These are phyloP conservation scores for Globisporangium cystogenes DNA, from an alignment of 352 stramenopile species.

Conservation along the genomic window DNA sequence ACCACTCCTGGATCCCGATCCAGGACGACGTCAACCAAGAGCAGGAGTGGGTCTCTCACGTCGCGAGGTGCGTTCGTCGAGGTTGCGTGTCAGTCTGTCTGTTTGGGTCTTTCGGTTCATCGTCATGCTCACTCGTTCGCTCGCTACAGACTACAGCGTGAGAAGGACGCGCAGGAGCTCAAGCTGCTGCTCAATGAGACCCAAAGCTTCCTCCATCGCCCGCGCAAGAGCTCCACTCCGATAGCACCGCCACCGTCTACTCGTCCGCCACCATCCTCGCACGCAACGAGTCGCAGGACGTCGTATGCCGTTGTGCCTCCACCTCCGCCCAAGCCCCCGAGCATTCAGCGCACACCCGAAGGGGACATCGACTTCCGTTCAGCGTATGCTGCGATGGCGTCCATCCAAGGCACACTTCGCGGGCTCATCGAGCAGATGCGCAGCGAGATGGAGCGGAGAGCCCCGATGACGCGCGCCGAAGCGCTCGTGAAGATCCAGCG, in stretches of 20 bases:
- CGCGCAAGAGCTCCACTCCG: background rate
- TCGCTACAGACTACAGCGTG: conserved; percentile 41
- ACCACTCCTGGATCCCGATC: conserved; percentile 43
- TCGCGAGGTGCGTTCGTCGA: conserved; percentile 28
- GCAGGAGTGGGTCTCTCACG: conserved; percentile 54
- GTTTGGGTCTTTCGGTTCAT: background rate
- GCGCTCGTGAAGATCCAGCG: conserved; percentile 61
- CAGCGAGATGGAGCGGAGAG: conserved; percentile 35
- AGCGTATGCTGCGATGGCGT: conserved; percentile 25
- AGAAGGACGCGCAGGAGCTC: conserved; percentile 61
- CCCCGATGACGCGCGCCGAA: conserved; percentile 41
- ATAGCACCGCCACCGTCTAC: background rate
- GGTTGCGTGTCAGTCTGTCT: background rate
- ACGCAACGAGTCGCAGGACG: background rate
- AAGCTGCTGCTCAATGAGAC: conserved; percentile 47
- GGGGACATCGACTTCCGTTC: conserved; percentile 37
- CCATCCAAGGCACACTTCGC: conserved; percentile 36
- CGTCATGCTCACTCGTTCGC: background rate
- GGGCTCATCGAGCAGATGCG: conserved; percentile 39
- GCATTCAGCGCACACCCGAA: background rate
- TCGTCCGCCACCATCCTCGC: background rate
- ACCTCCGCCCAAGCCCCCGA: background rate
- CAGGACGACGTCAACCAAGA: conserved; percentile 56
- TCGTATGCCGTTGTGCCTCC: background rate
- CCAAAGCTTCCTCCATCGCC: conserved; percentile 22